Conservation (phyloP, 768 basidiomycete species). For the Boletellus ananiceps region DNA sequence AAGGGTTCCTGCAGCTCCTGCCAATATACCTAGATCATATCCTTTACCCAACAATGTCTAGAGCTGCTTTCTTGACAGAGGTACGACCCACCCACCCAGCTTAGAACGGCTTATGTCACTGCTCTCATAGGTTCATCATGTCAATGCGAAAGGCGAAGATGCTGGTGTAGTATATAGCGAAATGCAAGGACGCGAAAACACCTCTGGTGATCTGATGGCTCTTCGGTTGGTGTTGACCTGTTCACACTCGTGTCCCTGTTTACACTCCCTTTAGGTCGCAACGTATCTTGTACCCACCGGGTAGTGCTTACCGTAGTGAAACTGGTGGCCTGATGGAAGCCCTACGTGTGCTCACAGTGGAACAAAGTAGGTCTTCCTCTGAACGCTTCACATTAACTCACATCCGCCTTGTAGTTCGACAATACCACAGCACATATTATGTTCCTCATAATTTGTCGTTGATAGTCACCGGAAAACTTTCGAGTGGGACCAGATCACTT, state of each 20-base stretch:
- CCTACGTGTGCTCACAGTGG: constrained; percentile 74
- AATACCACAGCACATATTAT: constrained; percentile 87
- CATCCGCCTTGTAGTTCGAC: constrained; percentile 55
- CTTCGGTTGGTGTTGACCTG: constrained; percentile 51
- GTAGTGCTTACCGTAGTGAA: constrained; percentile 91
- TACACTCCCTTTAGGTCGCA: constrained; percentile 51
- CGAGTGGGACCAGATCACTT: constrained; percentile 68
- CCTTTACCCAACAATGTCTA: constrained; percentile 90
- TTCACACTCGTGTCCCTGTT: constrained; percentile 1
- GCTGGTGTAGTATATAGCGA: constrained; percentile 96
- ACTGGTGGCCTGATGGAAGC: constrained; percentile 96
- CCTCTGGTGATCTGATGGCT: constrained; percentile 85
- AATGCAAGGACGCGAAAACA: constrained; percentile 96
- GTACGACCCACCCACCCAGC: constrained; percentile 26
- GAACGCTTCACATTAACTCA: constrained; percentile 13
- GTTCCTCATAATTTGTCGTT: constrained; percentile 91
- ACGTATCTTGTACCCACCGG: constrained; percentile 70
- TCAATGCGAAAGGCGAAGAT: constrained; percentile 85
- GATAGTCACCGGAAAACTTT: constrained; percentile 83
- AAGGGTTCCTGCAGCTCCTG: constrained; percentile 81
- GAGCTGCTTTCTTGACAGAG: constrained; percentile 74
- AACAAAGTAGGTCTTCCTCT: constrained; percentile 63
- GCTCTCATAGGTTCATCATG: constrained; percentile 80
- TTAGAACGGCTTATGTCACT: constrained; percentile 1
- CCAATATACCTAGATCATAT: constrained; percentile 96